Evolutionary conservation across 805 yeast species (phyloP), one percentile per base, ranked within the genome.

Genomic region (Wickerhamomyces bovis): DNA sequence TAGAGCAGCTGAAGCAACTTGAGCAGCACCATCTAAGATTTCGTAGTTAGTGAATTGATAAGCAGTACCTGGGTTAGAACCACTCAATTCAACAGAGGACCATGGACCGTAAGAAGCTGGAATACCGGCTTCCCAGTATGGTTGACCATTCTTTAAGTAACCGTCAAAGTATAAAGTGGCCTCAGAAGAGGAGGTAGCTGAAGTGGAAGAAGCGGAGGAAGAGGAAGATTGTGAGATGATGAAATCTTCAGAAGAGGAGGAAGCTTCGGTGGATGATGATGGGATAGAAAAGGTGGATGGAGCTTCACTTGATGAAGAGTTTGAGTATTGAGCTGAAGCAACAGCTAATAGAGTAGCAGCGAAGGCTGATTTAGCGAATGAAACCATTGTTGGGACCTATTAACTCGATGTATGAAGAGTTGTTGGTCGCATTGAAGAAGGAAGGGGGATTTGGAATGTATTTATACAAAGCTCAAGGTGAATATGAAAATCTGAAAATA

Each of bases 81-180:
- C 60, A 41, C 49, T 6, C 20, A 55, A 48, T 25, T 49, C 52
- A 47, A 57, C 50, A 6, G 43, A 43, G 21, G 54, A 51, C 54
- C 54, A 54, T 49, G 58, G 56, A 41, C 54, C 53, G 33, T 42
- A 49, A 16, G 41, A 25, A 46, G 54, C 61, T 56, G 62, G 62
- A 41, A 56, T 44, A 41, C 33, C 39, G 33, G 56, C 41, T 33
- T 58, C 57, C 53, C 53, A 58, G 41, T 53, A 53, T 56, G 62
- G 62, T 51, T 55, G 55, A 45, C 61, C 62, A 23, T 47, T 49
- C 31, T n/a, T 23, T 30, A 56, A 42, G 54, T 49, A 53, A 53
- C 62, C 62, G 31, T 56, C 49, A 42, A 56, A 51, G 55, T 52
- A 58, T 51, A 59, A 57, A 30, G 56, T 47, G 19, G 40, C 42